phyloP scores from a whole-genome alignment of 31 red algal species.

The Odonthalia washingtoniensis region DNA sequence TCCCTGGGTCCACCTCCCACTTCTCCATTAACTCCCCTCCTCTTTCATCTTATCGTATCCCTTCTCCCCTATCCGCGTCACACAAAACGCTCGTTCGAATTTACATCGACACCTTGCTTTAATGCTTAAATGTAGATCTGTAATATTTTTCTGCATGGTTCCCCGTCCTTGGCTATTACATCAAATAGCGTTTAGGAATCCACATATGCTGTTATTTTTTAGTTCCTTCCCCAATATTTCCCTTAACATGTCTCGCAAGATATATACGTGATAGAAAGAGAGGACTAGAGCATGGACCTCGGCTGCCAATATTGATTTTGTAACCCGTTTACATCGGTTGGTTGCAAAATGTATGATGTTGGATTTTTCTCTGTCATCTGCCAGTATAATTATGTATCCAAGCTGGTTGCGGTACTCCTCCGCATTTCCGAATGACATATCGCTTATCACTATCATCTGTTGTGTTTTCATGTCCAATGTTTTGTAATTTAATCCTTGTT shows the following conservation, averaged over 20 bases:
- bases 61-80: no score
- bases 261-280: neutral
- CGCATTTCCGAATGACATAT: constrained; percentile 26
- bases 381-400: neutral
- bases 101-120: no score
- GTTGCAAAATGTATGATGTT: neutral
- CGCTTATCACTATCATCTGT: neutral
- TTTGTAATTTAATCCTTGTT: neutral
- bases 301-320: neutral
- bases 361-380: neutral
- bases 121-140: no score
- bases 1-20: no score
- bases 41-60: no score
- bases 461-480: neutral
- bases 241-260: neutral
- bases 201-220: no score
- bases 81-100: no score
- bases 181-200: no score
- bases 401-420: neutral
- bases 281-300: neutral
- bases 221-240: no score
- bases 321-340: neutral
- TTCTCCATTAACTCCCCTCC: no score
- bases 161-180: no score
- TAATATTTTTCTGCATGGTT: no score